A percentile compares a stretch with the other conserved stretches of the same genome.
phyloP scores from a whole-genome alignment of 306 rosid genomes.

The Astragalus membranaceus region DNA sequence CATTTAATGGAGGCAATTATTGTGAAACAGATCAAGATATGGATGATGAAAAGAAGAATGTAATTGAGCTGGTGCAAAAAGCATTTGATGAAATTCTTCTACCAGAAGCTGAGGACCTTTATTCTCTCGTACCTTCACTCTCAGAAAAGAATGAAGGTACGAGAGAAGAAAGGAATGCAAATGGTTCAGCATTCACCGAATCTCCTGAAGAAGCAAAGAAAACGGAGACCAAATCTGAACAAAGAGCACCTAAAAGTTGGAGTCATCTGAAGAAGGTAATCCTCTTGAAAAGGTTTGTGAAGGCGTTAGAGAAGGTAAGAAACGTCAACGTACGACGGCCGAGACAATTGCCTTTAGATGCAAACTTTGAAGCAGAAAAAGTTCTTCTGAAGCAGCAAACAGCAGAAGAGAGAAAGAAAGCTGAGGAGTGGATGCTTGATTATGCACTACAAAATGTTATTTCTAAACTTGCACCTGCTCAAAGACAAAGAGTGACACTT shows the following conservation, averaged over 20 bases:
- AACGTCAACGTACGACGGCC: slow-evolving; percentile 34
- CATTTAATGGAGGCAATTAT: not conserved
- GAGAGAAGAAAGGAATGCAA: slow-evolving; percentile 15
- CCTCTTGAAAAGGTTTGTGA: slow-evolving; percentile 74
- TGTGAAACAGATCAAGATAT: too few species aligned
- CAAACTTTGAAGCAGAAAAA: slow-evolving; percentile 43
- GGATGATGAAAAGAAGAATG: slow-evolving; percentile 26
- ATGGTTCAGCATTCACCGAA: slow-evolving; percentile 12
- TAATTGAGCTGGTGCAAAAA: slow-evolving; percentile 60
- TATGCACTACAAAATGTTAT: slow-evolving; percentile 77
- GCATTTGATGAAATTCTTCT: slow-evolving; percentile 88
- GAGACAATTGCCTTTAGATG: slow-evolving; percentile 31
- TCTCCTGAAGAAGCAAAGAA: slow-evolving; percentile 26
- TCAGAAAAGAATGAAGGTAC: slow-evolving; percentile 25
- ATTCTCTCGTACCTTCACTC: slow-evolving; percentile 24
- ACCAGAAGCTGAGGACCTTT: slow-evolving; percentile 47
- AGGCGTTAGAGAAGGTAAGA: slow-evolving; percentile 74
- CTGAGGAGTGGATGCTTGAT: slow-evolving; percentile 95
- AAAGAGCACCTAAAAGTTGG: slow-evolving; percentile 57
- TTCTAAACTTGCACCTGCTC: slow-evolving; percentile 69
- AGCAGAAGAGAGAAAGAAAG: slow-evolving; percentile 43
- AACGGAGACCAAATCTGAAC: slow-evolving; percentile 31
- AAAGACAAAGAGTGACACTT: slow-evolving; percentile 63
- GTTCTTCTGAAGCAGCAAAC: slow-evolving; percentile 53
- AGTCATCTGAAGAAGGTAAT: slow-evolving; percentile 65